Base-by-base conservation (phyloP, 2,329 filamentous ascomycete species). In the Claviceps cyperi region DNA sequence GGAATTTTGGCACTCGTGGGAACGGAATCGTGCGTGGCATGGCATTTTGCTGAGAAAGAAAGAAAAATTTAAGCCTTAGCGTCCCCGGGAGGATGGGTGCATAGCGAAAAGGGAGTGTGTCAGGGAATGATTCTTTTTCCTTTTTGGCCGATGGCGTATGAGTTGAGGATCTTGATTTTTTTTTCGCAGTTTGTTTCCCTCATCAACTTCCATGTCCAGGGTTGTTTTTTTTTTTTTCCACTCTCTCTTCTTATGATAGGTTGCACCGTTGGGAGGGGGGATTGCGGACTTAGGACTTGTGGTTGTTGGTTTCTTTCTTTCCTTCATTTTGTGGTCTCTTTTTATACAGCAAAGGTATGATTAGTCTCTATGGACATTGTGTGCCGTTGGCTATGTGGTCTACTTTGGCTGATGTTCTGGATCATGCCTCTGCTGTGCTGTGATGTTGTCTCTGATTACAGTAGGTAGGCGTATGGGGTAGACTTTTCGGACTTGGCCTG, bases 81-180 rank as follows among this genome's bases (percentile, higher is more conserved):
- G 60, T 64, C 62, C 57, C 55, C 28, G 9, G 9, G 28, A 32
- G 63, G 59, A 59, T 59, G 60, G 65, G 62, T 68, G 66, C 66
- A 69, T 69, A 69, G 67, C 67, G 66, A 66, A 64, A 64, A 64
- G 65, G 64, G 66, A 43, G 41, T 28, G 66, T 66, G 65, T 66
- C 57, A 60, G 61, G 66, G 59, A 64, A 62, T 63, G 62, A 3
- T 32, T 32, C 28, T 32, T 32, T 32, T 32, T 32, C 28, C 28
- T 56, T 60, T 53, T 64, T 66, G 63, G 63, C 60, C 62, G 28
- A 61, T 65, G 64, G 55, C 60, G 61, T 60, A 62, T 64, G 64
- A 61, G 53, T 55, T 57, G 58, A 57, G 59, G 56, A 60, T 57
- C 47, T 35, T 28, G 21, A 57, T 60, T 59, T 60, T 41, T 65